Evolutionary conservation across 1,284 basidiomycete genomes (phyloP), one percentile per base, ranked within the genome.

Genomic region (Somion occarium): DNA sequence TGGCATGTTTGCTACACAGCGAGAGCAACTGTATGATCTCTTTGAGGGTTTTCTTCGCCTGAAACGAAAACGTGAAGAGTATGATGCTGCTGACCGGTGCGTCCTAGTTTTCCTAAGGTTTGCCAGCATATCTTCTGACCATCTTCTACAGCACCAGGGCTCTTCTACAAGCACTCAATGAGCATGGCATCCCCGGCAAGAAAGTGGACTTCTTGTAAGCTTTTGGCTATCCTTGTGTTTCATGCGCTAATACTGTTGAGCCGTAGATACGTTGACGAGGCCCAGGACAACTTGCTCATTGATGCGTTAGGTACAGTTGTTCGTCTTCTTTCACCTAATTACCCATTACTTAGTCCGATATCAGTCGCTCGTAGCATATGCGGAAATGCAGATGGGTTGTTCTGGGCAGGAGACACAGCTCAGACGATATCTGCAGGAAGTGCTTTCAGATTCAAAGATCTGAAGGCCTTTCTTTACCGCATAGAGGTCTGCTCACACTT

Each of bases 341-440:
- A 26, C 22, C 41, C 1, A 2, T 3, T 34, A 7, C 7, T 34
- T 34, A 7, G 30, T 34, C 15, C 30, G 26, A 23, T 47, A 20
- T 48, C 25, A 88, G 86, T 90, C 1, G 61, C 90, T 38, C 70
- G 83, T 12, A 67, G 65, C 0, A 59, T 88, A 2, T 87, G 83
- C 58, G 64, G 64, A 15, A 88, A 88, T 59, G 73, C 79, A 66
- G 82, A 51, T 27, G 87, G 88, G 0, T 65, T 86, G 20, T 86
- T 88, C 58, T 90, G 83, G 82, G 87, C 86, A 0, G 88, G 87
- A 0, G 87, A 90, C 59, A 90, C 88, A 0, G 85, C 87, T 0
- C 87, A 90, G 56, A 85, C 86, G 0, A 88, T 90, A 12, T 81
- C 82, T 0, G 73, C 79, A 1, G 87, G 86, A 0, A 86, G 82